Evolutionary conservation across 2,329 filamentous ascomycete genomes (phyloP).

Genomic region (Biscogniauxia mediterranea): DNA sequence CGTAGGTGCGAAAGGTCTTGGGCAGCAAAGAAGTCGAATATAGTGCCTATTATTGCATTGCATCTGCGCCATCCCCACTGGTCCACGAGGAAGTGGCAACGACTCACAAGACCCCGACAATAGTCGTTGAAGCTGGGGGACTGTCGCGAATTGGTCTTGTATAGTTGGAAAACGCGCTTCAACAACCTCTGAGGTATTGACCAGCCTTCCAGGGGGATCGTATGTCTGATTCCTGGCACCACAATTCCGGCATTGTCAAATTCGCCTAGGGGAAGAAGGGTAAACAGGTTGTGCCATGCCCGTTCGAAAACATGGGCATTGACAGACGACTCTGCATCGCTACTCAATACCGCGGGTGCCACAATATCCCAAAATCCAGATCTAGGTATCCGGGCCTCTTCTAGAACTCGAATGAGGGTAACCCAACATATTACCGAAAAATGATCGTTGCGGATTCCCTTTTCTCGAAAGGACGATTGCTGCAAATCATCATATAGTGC

Average conservation of each 20-base stretch:
- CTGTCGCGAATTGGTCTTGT: slow-evolving; percentile 54
- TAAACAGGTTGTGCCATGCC: slow-evolving; percentile 59
- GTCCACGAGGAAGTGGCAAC: slow-evolving; percentile 61
- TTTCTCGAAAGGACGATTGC: slow-evolving; percentile 43
- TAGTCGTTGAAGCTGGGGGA: slow-evolving; percentile 64
- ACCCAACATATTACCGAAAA: slow-evolving; percentile 55
- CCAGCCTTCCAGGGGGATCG: slow-evolving; percentile 56
- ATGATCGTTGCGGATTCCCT: slow-evolving; percentile 50
- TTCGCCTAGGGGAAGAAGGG: slow-evolving; percentile 58
- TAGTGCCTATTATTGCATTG: slow-evolving; percentile 54
- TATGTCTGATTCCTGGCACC: slow-evolving; percentile 38
- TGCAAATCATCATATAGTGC: slow-evolving; percentile 49
- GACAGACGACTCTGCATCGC: slow-evolving; percentile 33
- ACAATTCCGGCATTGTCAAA: slow-evolving; percentile 56
- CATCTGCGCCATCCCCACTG: slow-evolving; percentile 66
- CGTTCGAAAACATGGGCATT: slow-evolving; percentile 52
- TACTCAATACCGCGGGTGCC: slow-evolving; percentile 41
- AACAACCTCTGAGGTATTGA: slow-evolving; percentile 55
- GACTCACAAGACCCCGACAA: slow-evolving; percentile 55
- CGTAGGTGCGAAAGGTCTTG: slow-evolving; percentile 61
- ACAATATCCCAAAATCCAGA: slow-evolving; percentile 61
- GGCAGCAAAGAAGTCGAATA: slow-evolving; percentile 68
- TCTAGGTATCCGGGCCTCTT: slow-evolving; percentile 48
- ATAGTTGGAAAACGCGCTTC: slow-evolving; percentile 57
- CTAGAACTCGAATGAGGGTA: slow-evolving; percentile 53